These are phyloP conservation scores for Phytomonas sp. DNA, from an alignment of 208 protist genomes.

Conservation along the genomic window DNA sequence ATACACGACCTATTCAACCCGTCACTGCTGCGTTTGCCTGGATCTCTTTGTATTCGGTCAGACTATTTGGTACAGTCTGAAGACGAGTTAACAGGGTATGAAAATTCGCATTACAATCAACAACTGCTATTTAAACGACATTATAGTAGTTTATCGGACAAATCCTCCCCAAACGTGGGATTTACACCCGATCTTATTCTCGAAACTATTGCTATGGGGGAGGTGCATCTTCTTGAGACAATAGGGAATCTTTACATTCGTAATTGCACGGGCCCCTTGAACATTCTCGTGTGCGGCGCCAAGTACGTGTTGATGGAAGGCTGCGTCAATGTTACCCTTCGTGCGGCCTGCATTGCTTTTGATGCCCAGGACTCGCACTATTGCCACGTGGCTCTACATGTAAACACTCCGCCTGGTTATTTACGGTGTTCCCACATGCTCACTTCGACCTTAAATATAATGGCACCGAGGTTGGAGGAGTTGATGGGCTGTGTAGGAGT, in stretches of 20 bases:
- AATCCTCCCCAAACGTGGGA: not conserved
- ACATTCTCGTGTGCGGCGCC: slow-evolving; percentile 56
- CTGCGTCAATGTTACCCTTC: slow-evolving; percentile 64
- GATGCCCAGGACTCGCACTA: slow-evolving; percentile 35
- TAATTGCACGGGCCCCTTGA: slow-evolving; percentile 54
- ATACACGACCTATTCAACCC: slow-evolving; percentile 37
- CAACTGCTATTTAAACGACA: not conserved
- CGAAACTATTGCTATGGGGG: slow-evolving; percentile 39
- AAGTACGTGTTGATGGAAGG: slow-evolving; percentile 41
- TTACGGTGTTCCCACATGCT: slow-evolving; percentile 41
- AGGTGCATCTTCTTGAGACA: slow-evolving; percentile 51
- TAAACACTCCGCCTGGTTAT: slow-evolving; percentile 51
- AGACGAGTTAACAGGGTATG: not conserved
- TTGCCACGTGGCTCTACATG: slow-evolving; percentile 69
- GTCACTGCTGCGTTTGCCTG: slow-evolving; percentile 25
- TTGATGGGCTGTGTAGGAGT: slow-evolving; percentile 36
- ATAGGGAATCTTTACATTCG: slow-evolving; percentile 45
- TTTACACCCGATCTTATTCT: slow-evolving; percentile 30
- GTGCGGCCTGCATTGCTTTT: slow-evolving; percentile 44
- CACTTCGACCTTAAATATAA: slow-evolving; percentile 62
- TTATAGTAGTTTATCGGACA: not conserved
- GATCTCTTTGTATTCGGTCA: slow-evolving; percentile 13
- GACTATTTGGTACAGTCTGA: slow-evolving; percentile 1
- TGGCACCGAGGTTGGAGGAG: slow-evolving; percentile 25
- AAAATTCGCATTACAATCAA: not conserved